phyloP scores from a whole-genome alignment of 306 rosid genomes.

The Vicia sativa region DNA sequence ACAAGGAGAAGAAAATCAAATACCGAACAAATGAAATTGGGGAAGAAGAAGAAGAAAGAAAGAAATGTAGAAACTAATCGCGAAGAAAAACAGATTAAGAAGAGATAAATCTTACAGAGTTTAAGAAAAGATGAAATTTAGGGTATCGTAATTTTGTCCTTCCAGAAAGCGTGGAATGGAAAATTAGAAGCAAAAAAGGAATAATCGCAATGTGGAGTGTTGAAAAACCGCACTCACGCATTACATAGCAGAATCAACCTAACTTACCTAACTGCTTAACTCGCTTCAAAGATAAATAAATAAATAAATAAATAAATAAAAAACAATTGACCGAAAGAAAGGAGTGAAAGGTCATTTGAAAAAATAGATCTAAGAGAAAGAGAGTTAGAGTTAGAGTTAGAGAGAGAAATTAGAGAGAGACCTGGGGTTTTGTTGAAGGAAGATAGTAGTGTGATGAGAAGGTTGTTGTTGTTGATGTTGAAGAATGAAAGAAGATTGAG shows the following conservation, averaged over 20 bases:
- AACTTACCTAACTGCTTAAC: constrained; percentile 19
- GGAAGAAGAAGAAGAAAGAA: too few species aligned
- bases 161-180: constrained; percentile 22
- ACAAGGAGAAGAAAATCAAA: too few species aligned
- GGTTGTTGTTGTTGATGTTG: too few species aligned
- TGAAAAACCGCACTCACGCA: constrained; percentile 1
- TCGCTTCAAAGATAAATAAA: constrained; percentile 24
- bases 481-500: constrained; percentile 36
- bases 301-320: not conserved
- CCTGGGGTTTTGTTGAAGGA: constrained; percentile 58
- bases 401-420: too few species aligned
- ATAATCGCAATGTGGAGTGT: constrained; percentile 2
- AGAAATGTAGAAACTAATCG: too few species aligned
- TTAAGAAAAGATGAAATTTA: not conserved
- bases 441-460: constrained; percentile 43
- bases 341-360: not conserved
- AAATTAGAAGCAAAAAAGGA: not conserved
- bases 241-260: constrained; percentile 21
- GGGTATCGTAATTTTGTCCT: not conserved
- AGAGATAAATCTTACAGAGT: constrained; percentile 14
- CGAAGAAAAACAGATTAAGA: not conserved
- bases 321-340: not conserved
- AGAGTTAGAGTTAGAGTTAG: too few species aligned
- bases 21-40: too few species aligned
- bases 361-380: constrained; percentile 31